Conservation (phyloP, 768 basidiomycete genomes). For the Amanita molliuscula region DNA sequence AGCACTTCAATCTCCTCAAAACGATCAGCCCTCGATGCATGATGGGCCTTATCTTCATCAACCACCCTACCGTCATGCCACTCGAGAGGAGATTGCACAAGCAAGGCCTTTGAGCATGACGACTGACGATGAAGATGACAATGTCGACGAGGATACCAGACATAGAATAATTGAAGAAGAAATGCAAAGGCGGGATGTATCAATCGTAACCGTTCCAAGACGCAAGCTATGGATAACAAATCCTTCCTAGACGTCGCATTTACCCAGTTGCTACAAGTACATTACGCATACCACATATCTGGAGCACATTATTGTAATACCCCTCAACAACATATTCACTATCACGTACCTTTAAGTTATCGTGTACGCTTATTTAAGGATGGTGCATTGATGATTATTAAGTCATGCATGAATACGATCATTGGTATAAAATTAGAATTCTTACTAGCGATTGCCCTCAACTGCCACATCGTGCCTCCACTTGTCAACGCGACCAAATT, state of each 20-base stretch:
- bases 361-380: background rate
- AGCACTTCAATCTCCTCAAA: conserved; percentile 20
- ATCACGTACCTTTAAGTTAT: background rate
- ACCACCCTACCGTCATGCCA: conserved; percentile 43
- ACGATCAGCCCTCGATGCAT: background rate
- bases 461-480: conserved; percentile 76
- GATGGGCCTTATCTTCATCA: conserved; percentile 62
- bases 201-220: conserved; percentile 70
- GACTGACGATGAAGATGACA: conserved; percentile 54
- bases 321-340: background rate
- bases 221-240: conserved; percentile 70
- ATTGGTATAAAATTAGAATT: background rate
- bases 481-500: conserved; percentile 64
- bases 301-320: conserved; percentile 4
- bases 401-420: background rate
- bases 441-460: conserved; percentile 32
- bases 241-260: conserved; percentile 30
- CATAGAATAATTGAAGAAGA: conserved; percentile 75
- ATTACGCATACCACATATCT: conserved; percentile 5
- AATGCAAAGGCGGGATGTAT: conserved; percentile 73
- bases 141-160: conserved; percentile 63
- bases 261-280: conserved; percentile 6
- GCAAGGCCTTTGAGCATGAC: conserved; percentile 40
- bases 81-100: conserved; percentile 29
- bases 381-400: background rate